Evolutionary conservation across 176 grass and related monocot species (phyloP).

Genomic region (Triticum timopheevii): DNA sequence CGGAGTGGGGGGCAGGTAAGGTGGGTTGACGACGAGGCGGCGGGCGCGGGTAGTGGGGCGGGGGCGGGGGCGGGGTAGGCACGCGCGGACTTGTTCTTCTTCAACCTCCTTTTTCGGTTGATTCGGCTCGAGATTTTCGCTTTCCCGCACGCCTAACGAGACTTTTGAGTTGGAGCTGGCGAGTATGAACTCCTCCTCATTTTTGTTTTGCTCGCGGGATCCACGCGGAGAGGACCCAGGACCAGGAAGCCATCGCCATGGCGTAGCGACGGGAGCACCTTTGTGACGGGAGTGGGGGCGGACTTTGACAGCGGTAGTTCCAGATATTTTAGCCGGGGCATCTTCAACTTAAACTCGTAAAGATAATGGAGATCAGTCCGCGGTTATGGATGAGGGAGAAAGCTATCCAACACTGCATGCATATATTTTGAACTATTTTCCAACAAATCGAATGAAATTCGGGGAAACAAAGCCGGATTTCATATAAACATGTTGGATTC

Average conservation of each 20-base stretch:
- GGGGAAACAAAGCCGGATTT: too few relatives aligned
- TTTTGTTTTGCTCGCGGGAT: not conserved
- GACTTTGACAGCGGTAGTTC: not conserved
- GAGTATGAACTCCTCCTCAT: not conserved
- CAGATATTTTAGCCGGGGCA: not conserved
- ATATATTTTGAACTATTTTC: too few relatives aligned
- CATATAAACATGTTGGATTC: too few relatives aligned
- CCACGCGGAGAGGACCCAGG: not conserved
- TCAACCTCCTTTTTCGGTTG: constrained; percentile 5
- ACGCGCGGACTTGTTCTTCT: not conserved
- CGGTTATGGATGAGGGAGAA: too few relatives aligned
- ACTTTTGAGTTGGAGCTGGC: not conserved
- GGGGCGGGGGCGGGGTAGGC: not conserved
- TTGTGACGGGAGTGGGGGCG: not conserved
- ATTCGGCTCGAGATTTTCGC: not conserved
- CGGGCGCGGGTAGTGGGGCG: not conserved
- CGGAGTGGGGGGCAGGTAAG: not conserved
- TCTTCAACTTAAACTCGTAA: too few relatives aligned
- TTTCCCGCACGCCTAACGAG: not conserved
- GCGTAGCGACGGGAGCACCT: not conserved
- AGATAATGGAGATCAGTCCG: too few relatives aligned
- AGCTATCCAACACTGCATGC: too few relatives aligned
- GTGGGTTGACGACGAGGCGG: not conserved
- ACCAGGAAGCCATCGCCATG: not conserved
- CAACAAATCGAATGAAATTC: too few relatives aligned